Evolutionary conservation across 1,139 yeast genomes (phyloP).

Genomic region (Zygosaccharomyces pseudobailii): DNA sequence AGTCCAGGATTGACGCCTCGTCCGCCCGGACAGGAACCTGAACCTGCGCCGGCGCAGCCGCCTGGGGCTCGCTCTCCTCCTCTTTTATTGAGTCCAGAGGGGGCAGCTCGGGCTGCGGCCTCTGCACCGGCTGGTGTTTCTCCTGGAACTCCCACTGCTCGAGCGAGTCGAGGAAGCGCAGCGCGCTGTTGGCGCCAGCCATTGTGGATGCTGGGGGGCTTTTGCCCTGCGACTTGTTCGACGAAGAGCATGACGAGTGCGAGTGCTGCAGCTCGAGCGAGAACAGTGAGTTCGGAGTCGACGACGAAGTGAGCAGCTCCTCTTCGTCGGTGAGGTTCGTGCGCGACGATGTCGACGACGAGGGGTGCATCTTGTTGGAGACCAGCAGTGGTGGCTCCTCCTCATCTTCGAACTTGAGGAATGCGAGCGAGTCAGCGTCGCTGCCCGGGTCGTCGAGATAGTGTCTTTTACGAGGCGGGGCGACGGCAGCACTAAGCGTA

Average conservation of each 20-base stretch:
- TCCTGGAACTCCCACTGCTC: slow-evolving; percentile 22
- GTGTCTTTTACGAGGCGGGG: slow-evolving; percentile 8
- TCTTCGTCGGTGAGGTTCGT: slow-evolving; percentile 24
- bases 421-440: slow-evolving; percentile 23
- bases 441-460: slow-evolving; percentile 9
- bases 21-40: neutral
- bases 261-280: slow-evolving; percentile 22
- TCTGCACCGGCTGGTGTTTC: slow-evolving; percentile 8
- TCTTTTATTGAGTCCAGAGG: slow-evolving; percentile 15
- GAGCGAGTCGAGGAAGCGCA: slow-evolving; percentile 21
- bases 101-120: neutral
- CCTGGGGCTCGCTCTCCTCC: slow-evolving; percentile 15
- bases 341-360: slow-evolving; percentile 19
- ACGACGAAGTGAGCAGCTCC: slow-evolving; percentile 20
- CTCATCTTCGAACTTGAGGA: slow-evolving; percentile 31
- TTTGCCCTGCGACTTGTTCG: slow-evolving; percentile 1
- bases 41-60: neutral
- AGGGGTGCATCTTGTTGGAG: slow-evolving; percentile 16
- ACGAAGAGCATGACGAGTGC: slow-evolving; percentile 11
- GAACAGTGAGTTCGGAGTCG: slow-evolving; percentile 26
- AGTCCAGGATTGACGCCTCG: slow-evolving; percentile 13
- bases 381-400: slow-evolving; percentile 17
- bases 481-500: neutral
- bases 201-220: neutral
- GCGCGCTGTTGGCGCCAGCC: slow-evolving; percentile 5